Evolutionary conservation across 2,329 filamentous ascomycete genomes (phyloP), one percentile per base, ranked within the genome.

Genomic region (Stachybotrys echinatus): DNA sequence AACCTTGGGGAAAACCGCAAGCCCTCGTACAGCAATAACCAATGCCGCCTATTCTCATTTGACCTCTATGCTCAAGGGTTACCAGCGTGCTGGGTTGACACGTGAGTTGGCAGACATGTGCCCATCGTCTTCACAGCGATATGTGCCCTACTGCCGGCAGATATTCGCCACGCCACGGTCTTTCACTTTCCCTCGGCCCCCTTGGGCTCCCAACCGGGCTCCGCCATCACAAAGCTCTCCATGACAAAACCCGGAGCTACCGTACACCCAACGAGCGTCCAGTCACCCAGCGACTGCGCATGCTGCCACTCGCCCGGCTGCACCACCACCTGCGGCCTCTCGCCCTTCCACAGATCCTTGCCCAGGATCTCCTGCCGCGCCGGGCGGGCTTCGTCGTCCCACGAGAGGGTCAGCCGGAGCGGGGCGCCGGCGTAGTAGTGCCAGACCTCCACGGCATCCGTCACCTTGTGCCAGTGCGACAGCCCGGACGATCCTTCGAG

Each of bases 361-460:
- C 75, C 76, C 12, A 79, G 64, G 22, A 68, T 56, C 8, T 61
- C 54, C 34, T 65, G 50, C 6, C 64, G 61, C 53, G 63, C 63
- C 37, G 61, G 65, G 22, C 27, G 17, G 10, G 21, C 74, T 6
- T 6, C 74, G 48, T 79, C 66, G 47, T 79, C 61, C 19, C 51
- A 58, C 2, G 74, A 74, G 1, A 78, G 61, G 3, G 68, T 73
- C 10, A 79, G 59, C 12, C 60, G 66, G 45, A 80, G 58, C 1
- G 76, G 76, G 6, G 76, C 74, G 5, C 77, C 77, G 8, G 74
- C 76, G 47, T 79, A 79, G 63, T 75, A 71, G 56, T 80, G 77
- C 77, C 77, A 80, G 8, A 76, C 61, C 57, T 80, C 74, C 37
- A 63, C 71, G 3, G 72, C 71, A 49, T 77, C 74, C 8, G 64